phyloP scores from a whole-genome alignment of 2,329 filamentous ascomycete species.

The Alternaria novae-zelandiae region DNA sequence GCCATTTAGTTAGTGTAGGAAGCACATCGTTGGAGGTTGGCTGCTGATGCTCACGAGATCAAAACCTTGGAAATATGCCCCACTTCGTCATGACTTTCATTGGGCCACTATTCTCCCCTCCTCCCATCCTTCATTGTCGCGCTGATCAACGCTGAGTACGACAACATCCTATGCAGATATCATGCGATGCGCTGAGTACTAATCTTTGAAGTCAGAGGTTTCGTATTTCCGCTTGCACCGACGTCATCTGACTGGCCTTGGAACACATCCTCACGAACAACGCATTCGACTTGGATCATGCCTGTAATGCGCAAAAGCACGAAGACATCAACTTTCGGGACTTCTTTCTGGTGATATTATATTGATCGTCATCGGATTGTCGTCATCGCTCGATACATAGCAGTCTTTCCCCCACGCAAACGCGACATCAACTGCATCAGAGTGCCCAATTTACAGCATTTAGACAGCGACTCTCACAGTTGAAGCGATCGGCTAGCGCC shows the following conservation, averaged over 20 bases:
- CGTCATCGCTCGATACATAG: background rate
- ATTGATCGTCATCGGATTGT: background rate
- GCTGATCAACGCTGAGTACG: background rate
- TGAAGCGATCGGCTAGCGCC: background rate
- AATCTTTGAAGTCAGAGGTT: background rate
- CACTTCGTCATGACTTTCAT: slow-evolving; percentile 2
- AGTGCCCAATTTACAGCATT: background rate
- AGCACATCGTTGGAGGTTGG: background rate
- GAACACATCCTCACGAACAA: slow-evolving; percentile 6
- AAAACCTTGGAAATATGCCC: slow-evolving; percentile 9
- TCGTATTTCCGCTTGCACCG: slow-evolving; percentile 2
- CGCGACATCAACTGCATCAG: background rate
- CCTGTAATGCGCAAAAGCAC: background rate
- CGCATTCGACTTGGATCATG: slow-evolving; percentile 8
- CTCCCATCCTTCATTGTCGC: background rate
- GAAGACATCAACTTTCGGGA: background rate
- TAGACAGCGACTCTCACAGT: background rate
- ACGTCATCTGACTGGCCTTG: slow-evolving; percentile 13
- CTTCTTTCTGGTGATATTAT: background rate
- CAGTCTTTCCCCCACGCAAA: background rate
- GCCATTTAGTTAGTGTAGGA: background rate
- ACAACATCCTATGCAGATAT: background rate
- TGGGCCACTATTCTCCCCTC: background rate
- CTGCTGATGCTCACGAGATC: slow-evolving; percentile 12
- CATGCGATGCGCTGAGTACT: background rate